These are phyloP conservation scores for Phytophthora idaei DNA, from an alignment of 352 stramenopile genomes.

Conservation along the genomic window DNA sequence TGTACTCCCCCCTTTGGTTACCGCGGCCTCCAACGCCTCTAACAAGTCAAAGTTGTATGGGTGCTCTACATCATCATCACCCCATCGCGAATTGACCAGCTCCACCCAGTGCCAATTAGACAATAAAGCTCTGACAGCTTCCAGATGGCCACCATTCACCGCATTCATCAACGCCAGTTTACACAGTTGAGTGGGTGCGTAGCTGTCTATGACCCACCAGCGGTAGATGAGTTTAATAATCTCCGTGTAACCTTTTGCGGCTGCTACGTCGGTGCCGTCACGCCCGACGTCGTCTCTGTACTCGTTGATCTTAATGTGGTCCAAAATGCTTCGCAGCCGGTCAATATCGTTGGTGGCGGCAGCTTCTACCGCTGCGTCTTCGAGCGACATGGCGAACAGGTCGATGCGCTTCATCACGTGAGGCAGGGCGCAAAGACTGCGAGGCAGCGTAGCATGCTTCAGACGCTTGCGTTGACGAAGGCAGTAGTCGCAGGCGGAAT, in stretches of 20 bases:
- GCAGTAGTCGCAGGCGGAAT: neutral
- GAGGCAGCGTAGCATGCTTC: neutral
- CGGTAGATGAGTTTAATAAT: slow-evolving; percentile 5
- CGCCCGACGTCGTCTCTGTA: slow-evolving; percentile 1
- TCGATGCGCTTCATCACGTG: slow-evolving; percentile 8
- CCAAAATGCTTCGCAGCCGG: neutral
- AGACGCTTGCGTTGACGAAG: neutral
- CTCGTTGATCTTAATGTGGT: neutral
- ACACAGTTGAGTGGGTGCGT: neutral
- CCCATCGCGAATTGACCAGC: neutral
- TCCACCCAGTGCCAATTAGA: neutral
- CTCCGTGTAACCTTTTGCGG: neutral
- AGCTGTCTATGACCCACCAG: slow-evolving; percentile 2
- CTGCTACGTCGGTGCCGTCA: neutral
- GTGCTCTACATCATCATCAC: neutral
- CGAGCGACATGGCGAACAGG: slow-evolving; percentile 1
- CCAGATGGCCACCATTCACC: neutral
- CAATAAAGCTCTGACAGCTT: neutral
- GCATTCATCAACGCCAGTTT: neutral
- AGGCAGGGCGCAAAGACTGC: neutral
- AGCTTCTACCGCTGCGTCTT: slow-evolving; percentile 9
- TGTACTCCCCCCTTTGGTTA: neutral
- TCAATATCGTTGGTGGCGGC: slow-evolving; percentile 5
- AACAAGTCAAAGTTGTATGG: neutral
- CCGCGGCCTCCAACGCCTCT: neutral